These are phyloP conservation scores for Rhizopus arrhizus DNA, from an alignment of 371 early-diverging fungal genomes.

Conservation along the genomic window DNA sequence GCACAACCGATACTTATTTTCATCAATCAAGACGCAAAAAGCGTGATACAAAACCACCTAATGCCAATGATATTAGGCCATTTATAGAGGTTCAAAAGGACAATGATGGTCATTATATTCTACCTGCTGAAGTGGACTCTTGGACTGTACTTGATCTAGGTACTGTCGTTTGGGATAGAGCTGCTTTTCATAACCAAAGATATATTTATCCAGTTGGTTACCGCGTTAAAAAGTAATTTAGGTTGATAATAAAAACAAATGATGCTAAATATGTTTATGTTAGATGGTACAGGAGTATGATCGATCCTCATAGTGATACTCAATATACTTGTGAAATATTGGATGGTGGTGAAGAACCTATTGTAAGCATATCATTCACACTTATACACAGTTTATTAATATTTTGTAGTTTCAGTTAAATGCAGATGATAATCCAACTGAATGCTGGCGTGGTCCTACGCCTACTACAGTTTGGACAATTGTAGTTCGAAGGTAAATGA, in stretches of 20 bases:
- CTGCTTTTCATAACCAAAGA: conserved; percentile 84
- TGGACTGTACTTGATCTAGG: conserved; percentile 75
- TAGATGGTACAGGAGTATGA: conserved; percentile 73
- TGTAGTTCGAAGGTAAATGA: conserved; percentile 36
- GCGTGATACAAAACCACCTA: conserved; percentile 44
- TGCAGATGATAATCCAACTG: conserved; percentile 43
- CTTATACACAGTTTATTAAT: not conserved
- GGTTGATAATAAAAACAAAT: not conserved
- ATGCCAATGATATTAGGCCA: conserved; percentile 37
- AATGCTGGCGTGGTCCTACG: conserved; percentile 43
- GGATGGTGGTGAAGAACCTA: conserved; percentile 80
- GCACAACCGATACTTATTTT: conserved; percentile 34
- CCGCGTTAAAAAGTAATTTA: conserved; percentile 51
- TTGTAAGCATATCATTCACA: conserved; percentile 26
- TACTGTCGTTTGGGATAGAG: conserved; percentile 70
- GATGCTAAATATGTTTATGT: not conserved
- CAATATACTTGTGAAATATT: conserved; percentile 76
- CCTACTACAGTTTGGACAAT: conserved; percentile 48
- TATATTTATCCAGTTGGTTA: conserved; percentile 93
- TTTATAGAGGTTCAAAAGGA: conserved; percentile 57
- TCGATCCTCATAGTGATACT: conserved; percentile 62
- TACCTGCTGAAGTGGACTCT: conserved; percentile 80
- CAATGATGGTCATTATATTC: conserved; percentile 64
- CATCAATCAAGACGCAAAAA: conserved; percentile 45
- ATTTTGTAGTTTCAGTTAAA: conserved; percentile 37